Evolutionary conservation across 176 grass and related monocot genomes (phyloP).

Genomic region (Hyparrhenia diplandra): DNA sequence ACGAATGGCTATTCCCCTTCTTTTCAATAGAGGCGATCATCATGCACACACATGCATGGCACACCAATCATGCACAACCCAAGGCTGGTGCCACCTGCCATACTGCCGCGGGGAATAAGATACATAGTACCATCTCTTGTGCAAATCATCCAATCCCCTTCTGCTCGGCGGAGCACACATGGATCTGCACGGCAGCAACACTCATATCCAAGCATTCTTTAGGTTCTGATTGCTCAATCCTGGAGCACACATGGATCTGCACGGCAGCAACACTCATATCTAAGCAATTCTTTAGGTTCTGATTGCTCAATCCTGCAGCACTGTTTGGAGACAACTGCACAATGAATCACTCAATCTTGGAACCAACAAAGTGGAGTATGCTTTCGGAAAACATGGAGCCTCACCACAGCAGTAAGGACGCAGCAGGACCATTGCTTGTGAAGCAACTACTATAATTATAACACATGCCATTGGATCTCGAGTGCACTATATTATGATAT

Average conservation of each 20-base stretch:
- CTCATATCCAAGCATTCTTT: no score
- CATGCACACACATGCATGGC: constrained; percentile 7
- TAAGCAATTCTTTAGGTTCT: no score
- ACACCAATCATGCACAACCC: constrained; percentile 1
- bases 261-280: no score
- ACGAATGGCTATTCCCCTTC: not conserved
- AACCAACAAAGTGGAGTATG: constrained; percentile 22
- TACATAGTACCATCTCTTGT: not conserved
- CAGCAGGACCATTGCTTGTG: not conserved
- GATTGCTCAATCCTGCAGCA: not conserved
- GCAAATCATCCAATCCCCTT: constrained; percentile 12
- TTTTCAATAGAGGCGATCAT: not conserved
- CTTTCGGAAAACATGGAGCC: constrained; percentile 42
- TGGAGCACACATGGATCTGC: no score
- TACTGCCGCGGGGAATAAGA: not conserved
- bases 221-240: no score
- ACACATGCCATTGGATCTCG: not conserved
- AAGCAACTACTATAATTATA: constrained; percentile 18
- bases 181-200: no score
- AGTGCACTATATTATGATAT: not conserved
- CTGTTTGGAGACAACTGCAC: not conserved
- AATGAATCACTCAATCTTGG: not conserved
- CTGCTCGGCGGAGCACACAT: not conserved
- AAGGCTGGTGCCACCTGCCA: constrained; percentile 7
- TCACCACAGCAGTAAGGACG: constrained; percentile 36